Evolutionary conservation across 2,329 filamentous ascomycete species (phyloP), one percentile per base, ranked within the genome.

Genomic region (Arthrinium puccinioides): DNA sequence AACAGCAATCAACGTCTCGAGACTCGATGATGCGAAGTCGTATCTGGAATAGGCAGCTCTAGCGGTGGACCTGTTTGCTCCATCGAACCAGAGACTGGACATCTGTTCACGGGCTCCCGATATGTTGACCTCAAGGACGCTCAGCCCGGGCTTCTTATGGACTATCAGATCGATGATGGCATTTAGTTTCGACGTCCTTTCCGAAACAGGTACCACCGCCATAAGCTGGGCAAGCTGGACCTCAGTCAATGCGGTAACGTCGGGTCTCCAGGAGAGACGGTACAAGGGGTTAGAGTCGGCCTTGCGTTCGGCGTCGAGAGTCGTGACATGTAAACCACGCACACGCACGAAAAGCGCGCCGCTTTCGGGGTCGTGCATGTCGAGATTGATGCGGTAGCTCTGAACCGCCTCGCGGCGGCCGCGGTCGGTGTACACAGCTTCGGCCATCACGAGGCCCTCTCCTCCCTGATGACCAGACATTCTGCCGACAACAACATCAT

Each of bases 221-320:
- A n/a, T n/a, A n/a, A 43, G 23, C 6, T 27, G 32, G 13, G 15
- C 10, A 19, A 40, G 3, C 14, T 46, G 38, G 14, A 37, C 39
- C 33, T 44, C 39, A 3, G 29, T 45, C 6, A 52, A 18, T 14
- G 52, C 23, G 0, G 41, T 21, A 9, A 56, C 33, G 19, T 56
- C 52, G 3, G 53, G 40, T 29, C 48, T 46, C 47, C 52, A 56
- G 1, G 23, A 9, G 2, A 49, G 24, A 1, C 14, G 18, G 5
- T 45, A 23, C 34, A 54, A 53, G 0, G 29, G 40, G 29, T 57
- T 55, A 2, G 44, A 37, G 20, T 54, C 50, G 1, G 42, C 40
- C 38, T 46, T 49, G 5, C 19, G 8, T 4, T 18, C 44, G 0
- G 43, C 42, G 21, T 57, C 53, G 2, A 57, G 36, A 23, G 43